A percentile compares a stretch with the other conserved stretches of the same genome.
Conservation (phyloP, 176 grass and related monocot genomes). For the Oryza punctata region DNA sequence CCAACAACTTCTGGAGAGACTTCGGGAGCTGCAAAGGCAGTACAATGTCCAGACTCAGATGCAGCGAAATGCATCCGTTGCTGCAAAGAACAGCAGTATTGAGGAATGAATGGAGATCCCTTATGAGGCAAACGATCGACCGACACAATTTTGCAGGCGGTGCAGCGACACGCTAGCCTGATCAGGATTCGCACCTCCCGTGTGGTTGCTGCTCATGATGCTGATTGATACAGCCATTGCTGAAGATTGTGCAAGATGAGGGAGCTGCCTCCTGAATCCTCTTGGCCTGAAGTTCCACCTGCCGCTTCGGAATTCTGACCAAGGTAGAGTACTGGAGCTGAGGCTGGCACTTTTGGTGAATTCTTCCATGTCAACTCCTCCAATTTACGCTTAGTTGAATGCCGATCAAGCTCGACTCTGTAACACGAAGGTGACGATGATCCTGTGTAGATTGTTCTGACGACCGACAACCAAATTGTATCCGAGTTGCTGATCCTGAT, state of each 20-base stretch:
- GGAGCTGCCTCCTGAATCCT: constrained; percentile 13
- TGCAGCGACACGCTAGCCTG: neutral
- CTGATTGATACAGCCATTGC: constrained; percentile 22
- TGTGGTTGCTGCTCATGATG: constrained; percentile 34
- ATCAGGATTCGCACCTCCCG: constrained; percentile 9
- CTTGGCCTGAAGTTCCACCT: neutral
- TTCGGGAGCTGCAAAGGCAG: constrained; percentile 71
- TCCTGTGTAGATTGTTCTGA: constrained; percentile 31
- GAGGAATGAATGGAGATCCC: constrained; percentile 60
- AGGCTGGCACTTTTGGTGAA: constrained; percentile 17
- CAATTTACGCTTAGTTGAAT: neutral
- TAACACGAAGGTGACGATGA: neutral
- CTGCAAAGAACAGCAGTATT: constrained; percentile 43
- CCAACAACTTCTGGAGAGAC: constrained; percentile 74
- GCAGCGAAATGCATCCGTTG: constrained; percentile 52
- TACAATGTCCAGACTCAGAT: constrained; percentile 52
- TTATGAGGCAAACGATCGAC: neutral
- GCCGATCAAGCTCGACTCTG: constrained; percentile 3
- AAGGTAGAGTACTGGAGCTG: constrained; percentile 43
- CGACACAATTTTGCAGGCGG: neutral
- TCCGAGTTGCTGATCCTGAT: constrained; percentile 3
- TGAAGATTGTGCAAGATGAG: constrained; percentile 40
- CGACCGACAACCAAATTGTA: neutral
- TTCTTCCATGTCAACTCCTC: neutral
- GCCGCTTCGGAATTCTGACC: constrained; percentile 11